A percentile compares a stretch with the other conserved stretches of the same genome.
Evolutionary conservation across 805 yeast species (phyloP).

Genomic region (Saitoella complicata): DNA sequence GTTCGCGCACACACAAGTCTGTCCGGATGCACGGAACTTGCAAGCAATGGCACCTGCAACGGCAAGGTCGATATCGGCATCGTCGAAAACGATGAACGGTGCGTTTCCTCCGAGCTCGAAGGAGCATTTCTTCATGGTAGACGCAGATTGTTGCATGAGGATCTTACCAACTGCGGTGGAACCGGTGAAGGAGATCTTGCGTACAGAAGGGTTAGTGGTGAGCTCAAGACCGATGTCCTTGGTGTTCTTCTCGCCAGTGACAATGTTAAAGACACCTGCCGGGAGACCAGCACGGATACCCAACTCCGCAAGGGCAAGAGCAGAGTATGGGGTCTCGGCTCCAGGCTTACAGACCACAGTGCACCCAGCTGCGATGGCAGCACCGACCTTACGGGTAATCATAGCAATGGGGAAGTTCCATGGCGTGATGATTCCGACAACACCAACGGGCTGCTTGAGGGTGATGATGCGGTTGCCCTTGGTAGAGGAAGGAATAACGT

Average conservation of each 20-base stretch:
- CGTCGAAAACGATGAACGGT: slow-evolving; percentile 44
- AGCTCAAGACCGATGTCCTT: slow-evolving; percentile 35
- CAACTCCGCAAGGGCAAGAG: slow-evolving; percentile 41
- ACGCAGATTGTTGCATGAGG: slow-evolving; percentile 39
- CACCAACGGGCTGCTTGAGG: slow-evolving; percentile 45
- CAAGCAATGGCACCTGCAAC: slow-evolving; percentile 36
- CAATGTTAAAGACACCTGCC: slow-evolving; percentile 38
- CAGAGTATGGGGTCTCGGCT: slow-evolving; percentile 55
- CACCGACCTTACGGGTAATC: slow-evolving; percentile 51
- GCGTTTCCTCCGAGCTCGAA: slow-evolving; percentile 57
- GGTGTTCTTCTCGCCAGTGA: slow-evolving; percentile 30
- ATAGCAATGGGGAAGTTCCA: slow-evolving; percentile 56
- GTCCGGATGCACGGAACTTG: slow-evolving; percentile 47
- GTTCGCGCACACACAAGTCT: slow-evolving; percentile 54
- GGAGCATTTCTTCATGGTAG: slow-evolving; percentile 43
- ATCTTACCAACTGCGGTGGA: slow-evolving; percentile 48
- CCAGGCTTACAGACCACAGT: slow-evolving; percentile 66
- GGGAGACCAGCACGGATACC: slow-evolving; percentile 48
- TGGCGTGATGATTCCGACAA: slow-evolving; percentile 46
- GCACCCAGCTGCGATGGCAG: slow-evolving; percentile 69
- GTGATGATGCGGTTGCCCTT: slow-evolving; percentile 33
- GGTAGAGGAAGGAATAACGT: slow-evolving; percentile 29
- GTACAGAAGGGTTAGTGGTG: slow-evolving; percentile 32
- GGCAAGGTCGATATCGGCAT: slow-evolving; percentile 41
- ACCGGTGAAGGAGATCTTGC: slow-evolving; percentile 48